phyloP scores from a whole-genome alignment of 768 basidiomycete species.

The Xerocomus potaroensis region DNA sequence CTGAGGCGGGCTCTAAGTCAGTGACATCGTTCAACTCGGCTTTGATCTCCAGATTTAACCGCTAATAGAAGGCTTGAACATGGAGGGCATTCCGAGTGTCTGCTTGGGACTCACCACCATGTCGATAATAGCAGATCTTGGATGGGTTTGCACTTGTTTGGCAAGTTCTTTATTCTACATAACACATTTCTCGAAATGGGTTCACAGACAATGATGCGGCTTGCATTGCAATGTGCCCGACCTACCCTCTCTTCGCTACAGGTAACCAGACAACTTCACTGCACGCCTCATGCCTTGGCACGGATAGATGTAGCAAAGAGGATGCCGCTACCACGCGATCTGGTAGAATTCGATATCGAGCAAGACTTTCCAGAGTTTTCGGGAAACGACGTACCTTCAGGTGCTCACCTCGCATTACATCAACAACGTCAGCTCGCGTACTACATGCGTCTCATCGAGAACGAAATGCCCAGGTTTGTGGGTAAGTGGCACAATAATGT shows the following conservation, averaged over 20 bases:
- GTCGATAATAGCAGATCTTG: conserved; percentile 4
- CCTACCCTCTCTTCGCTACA: conserved; percentile 6
- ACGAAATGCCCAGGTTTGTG: conserved; percentile 83
- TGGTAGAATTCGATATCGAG: conserved; percentile 33
- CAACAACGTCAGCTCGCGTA: conserved; percentile 72
- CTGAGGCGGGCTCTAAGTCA: conserved; percentile 55
- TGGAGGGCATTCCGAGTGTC: background rate
- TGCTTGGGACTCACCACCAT: conserved; percentile 51
- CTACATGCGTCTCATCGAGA: conserved; percentile 82
- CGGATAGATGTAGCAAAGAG: conserved; percentile 18
- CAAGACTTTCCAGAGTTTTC: conserved; percentile 30
- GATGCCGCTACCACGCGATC: conserved; percentile 38
- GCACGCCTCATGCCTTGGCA: conserved; percentile 16
- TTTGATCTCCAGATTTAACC: conserved; percentile 62
- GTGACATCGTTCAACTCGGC: conserved; percentile 82
- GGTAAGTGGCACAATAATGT: conserved; percentile 44
- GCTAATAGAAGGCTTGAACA: conserved; percentile 33
- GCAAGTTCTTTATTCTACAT: background rate
- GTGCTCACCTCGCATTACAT: conserved; percentile 68
- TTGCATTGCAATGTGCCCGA: conserved; percentile 16
- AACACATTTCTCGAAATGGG: background rate
- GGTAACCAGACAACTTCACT: conserved; percentile 21
- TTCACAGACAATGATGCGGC: conserved; percentile 23
- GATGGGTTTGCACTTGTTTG: conserved; percentile 27
- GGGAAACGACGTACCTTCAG: conserved; percentile 59